Conservation (phyloP, 2,329 filamentous ascomycete genomes). For the Venturiaceae sp. region DNA sequence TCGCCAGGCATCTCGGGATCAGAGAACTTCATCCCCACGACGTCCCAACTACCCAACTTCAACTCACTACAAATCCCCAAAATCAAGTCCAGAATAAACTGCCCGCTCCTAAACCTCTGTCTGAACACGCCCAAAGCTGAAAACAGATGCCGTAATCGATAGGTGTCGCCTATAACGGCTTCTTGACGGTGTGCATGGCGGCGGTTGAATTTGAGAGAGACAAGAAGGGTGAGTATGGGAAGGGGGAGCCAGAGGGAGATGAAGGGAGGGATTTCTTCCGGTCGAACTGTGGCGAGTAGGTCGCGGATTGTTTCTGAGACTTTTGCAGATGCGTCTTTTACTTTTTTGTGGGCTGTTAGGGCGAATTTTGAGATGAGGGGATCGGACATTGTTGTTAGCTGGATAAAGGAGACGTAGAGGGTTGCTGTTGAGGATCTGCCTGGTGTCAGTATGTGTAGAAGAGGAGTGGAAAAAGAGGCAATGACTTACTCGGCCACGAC, state of each 20-base stretch:
- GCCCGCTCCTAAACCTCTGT: neutral
- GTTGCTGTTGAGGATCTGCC: constrained; percentile 1
- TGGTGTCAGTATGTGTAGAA: neutral
- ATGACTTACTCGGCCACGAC: constrained; percentile 3
- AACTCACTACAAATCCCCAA: neutral
- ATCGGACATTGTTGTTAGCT: neutral
- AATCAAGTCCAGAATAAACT: neutral
- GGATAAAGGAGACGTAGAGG: constrained; percentile 7
- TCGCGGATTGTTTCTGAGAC: neutral
- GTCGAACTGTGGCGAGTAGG: neutral
- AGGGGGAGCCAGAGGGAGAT: constrained; percentile 1
- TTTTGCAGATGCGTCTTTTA: constrained; percentile 4
- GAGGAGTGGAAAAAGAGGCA: neutral
- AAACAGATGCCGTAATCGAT: constrained; percentile 1
- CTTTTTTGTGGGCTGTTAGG: neutral
- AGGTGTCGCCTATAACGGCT: neutral
- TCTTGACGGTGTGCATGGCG: neutral
- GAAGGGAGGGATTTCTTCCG: constrained; percentile 5
- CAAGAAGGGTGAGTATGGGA: constrained; percentile 3
- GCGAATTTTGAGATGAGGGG: constrained; percentile 2
- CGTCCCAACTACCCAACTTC: neutral
- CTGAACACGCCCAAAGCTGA: neutral
- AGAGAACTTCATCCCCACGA: neutral
- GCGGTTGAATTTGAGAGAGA: neutral
- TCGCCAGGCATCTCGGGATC: neutral